A percentile compares a stretch with the other conserved stretches of the same genome.
Conservation (phyloP, 306 rosid species). For the Prunus campanulata region DNA sequence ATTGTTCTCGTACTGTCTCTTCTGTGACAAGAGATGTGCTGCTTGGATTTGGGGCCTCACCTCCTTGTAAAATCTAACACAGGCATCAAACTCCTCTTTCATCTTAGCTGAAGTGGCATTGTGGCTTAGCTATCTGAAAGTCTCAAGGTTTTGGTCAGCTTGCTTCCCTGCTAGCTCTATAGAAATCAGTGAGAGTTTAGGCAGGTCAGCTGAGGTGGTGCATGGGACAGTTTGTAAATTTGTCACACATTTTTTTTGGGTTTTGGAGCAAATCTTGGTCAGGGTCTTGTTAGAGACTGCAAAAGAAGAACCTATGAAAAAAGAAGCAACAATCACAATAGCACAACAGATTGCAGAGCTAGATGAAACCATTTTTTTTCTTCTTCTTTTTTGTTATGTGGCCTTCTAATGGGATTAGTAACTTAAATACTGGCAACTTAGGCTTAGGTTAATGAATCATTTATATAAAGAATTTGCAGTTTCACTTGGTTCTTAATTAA, state of each 20-base stretch:
- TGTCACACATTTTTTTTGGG: not conserved
- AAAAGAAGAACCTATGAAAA: too few relatives aligned
- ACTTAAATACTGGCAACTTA: too few relatives aligned
- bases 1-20: not conserved
- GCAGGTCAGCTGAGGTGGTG: conserved; percentile 1
- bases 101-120: not conserved
- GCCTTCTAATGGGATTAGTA: too few relatives aligned
- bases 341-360: too few relatives aligned
- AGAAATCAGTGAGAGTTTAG: conserved; percentile 1
- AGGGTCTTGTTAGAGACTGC: not conserved
- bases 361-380: not conserved
- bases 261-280: not conserved
- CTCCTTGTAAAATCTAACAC: not conserved
- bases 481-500: too few relatives aligned
- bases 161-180: not conserved
- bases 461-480: too few relatives aligned
- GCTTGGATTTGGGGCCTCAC: not conserved
- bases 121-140: not conserved
- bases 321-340: too few relatives aligned
- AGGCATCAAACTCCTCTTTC: not conserved
- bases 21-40: not conserved
- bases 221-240: not conserved
- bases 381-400: too few relatives aligned
- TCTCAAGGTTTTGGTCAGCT: not conserved
- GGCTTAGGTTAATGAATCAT: too few relatives aligned